Evolutionary conservation across 345 rosid species (phyloP), one percentile per base, ranked within the genome.

Genomic region (Cardiospermum halicacabum): DNA sequence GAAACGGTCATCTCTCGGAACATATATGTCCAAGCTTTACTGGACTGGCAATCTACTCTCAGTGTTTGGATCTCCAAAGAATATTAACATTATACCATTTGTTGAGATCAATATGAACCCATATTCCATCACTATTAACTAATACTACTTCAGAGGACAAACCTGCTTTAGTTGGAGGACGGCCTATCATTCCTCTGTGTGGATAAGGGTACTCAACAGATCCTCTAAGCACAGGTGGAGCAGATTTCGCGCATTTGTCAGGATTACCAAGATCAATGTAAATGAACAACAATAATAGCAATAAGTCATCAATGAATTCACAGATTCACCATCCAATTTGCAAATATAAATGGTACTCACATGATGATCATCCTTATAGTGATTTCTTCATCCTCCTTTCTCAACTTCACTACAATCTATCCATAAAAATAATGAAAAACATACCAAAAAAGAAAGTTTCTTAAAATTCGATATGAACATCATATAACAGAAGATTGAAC

Each of bases 1-100:
- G 65, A 88, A 91, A 53, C 83, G 75, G 71, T 91, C 97, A 34
- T 91, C 97, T 67, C 96, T 70, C 0, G 97, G 97, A n/a, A 91
- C 88, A 49, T 91, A 85, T 37, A 85, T 73, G 73, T 73, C 73
- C 31, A 88, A 32, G 74, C 84, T 80, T 21, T 31, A 32, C 0
- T 68, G 57, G 28, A 82, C 5, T 0, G 80, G 78, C 40, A 79
- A 13, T 77, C 97, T 80, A 75, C 85, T 82, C 76, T 90, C 97
- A 9, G 56, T 62, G 7, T 59, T 36, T 31, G 82, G 77, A 80
- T 85, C 97, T n/a, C n/a, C n/a, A n/a, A n/a, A n/a, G n/a, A n/a
- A n/a, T 85, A 77, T 50, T 11, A n/a, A n/a, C n/a, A n/a, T n/a
- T n/a, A n/a, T n/a, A n/a, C n/a, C n/a, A n/a, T n/a, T n/a, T n/a